Percentiles rank a stretch among this genome's conserved stretches.
Conservation (phyloP, 2,329 filamentous ascomycete species). For the Cladosporium sp. region DNA sequence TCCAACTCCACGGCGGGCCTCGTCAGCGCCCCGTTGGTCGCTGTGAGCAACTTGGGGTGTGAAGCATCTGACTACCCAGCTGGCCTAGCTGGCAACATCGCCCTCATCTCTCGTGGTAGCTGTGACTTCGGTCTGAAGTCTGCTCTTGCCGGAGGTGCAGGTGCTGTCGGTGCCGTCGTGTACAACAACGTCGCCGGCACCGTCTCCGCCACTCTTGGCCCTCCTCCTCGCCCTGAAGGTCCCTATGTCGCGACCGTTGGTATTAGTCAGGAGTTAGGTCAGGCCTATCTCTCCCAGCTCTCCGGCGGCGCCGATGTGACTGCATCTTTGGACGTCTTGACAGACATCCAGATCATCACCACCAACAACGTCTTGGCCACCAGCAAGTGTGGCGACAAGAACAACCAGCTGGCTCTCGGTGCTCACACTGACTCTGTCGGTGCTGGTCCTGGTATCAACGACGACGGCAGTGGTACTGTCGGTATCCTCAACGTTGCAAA, state of each 20-base stretch:
- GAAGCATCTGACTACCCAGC: conserved; percentile 56
- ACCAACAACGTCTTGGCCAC: conserved; percentile 39
- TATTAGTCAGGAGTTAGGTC: conserved; percentile 53
- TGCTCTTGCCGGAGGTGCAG: conserved; percentile 57
- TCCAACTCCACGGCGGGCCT: conserved; percentile 14
- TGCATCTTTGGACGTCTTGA: conserved; percentile 36
- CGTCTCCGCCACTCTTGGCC: conserved; percentile 20
- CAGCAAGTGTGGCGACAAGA: conserved; percentile 30
- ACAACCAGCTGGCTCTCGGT: conserved; percentile 32
- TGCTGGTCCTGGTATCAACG: conserved; percentile 36
- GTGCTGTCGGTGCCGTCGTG: conserved; percentile 63
- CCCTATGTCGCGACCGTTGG: conserved; percentile 62
- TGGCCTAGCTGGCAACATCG: conserved; percentile 55
- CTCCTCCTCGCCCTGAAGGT: conserved; percentile 32
- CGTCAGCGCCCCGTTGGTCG: conserved; percentile 41
- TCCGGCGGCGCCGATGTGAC: conserved; percentile 35
- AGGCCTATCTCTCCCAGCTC: conserved; percentile 48
- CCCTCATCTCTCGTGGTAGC: conserved; percentile 60
- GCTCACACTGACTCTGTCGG: conserved; percentile 34
- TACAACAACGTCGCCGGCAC: conserved; percentile 63
- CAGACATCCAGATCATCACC: conserved; percentile 38
- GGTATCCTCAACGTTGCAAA: conserved; percentile 34
- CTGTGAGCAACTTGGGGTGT: conserved; percentile 58
- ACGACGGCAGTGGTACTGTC: conserved; percentile 34
- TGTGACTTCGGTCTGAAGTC: conserved; percentile 71